A percentile compares a stretch with the other conserved stretches of the same genome.
Conservation (phyloP, 2,329 filamentous ascomycete genomes). For the Epichloe typhina region DNA sequence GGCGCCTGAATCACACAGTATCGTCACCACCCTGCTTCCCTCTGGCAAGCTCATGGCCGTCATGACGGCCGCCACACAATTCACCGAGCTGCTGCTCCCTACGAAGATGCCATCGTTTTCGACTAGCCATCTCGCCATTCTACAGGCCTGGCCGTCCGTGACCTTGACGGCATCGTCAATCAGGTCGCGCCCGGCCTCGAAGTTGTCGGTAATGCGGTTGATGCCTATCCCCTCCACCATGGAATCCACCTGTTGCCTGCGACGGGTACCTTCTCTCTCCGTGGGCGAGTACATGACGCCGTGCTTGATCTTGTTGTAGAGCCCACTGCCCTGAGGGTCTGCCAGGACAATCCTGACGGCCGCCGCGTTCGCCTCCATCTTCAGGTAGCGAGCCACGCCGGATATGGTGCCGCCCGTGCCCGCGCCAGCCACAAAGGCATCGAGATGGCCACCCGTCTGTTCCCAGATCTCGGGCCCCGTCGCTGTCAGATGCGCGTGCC, state of each 20-base stretch:
- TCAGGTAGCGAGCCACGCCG: conserved; percentile 73
- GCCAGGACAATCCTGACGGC: conserved; percentile 64
- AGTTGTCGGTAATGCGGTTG: conserved; percentile 87
- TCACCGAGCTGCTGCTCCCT: conserved; percentile 87
- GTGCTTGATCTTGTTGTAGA: conserved; percentile 84
- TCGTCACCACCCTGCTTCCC: conserved; percentile 59
- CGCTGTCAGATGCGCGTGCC: conserved; percentile 63
- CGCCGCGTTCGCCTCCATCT: conserved; percentile 48
- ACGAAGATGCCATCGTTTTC: conserved; percentile 92
- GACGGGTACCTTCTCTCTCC: conserved; percentile 79
- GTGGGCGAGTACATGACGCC: conserved; percentile 91
- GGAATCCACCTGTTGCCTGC: conserved; percentile 84
- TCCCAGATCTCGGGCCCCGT: conserved; percentile 83
- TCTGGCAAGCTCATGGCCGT: conserved; percentile 49
- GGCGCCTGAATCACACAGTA: conserved; percentile 76
- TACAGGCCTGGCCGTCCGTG: conserved; percentile 74
- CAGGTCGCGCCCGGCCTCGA: conserved; percentile 72
- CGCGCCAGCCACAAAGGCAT: conserved; percentile 86
- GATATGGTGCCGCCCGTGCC: conserved; percentile 91
- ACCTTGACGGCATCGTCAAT: conserved; percentile 86
- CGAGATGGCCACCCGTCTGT: conserved; percentile 61
- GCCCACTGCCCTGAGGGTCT: conserved; percentile 84
- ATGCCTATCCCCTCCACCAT: conserved; percentile 95
- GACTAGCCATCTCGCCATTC: conserved; percentile 93
- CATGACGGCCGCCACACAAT: conserved; percentile 70